Evolutionary conservation across 2,329 filamentous ascomycete genomes (phyloP), one percentile per base, ranked within the genome.

Genomic region (Ophiostoma pallidulum): DNA sequence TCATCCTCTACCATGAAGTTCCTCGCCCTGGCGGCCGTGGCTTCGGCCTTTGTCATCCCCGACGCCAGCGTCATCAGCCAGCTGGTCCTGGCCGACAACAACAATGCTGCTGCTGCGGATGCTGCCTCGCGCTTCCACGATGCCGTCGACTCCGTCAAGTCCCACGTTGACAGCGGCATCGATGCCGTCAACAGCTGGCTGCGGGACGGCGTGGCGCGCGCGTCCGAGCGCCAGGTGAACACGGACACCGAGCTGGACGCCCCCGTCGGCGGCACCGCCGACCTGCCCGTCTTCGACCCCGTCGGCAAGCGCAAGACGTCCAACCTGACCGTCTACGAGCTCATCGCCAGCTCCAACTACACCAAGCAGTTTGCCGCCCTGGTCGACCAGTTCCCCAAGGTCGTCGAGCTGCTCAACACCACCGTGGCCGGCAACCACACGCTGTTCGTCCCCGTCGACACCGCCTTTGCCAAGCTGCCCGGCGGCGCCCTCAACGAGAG

Each of bases 401-500:
- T 95, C 1, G 80, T 91, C 31, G 64, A 83, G 46, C 63, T 80
- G 4, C 75, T 96, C 24, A 92, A 94, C 66, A 76, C 77, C 58
- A 91, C 86, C n/a, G 26, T 26, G 3, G 29, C 10, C 14, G n/a
- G 32, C 19, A 90, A 91, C 63, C 78, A 83, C 59, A 95, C 90
- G 1, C 65, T 92, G 43, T 94, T 95, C 58, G 84, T 86, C 2
- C 90, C 90, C 0, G 80, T 77, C 1, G 79, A 95, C 61, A 68
- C 73, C 42, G 88, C 88, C 0, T 91, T 96, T 57, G 77, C 83
- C 52, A 68, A 74, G 55, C 64, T 80, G 20, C 52, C 52, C 18
- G 52, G 38, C 42, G 39, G 38, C 74, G 74, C 28, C 43, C 40
- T 71, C 62, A 58, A 68, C 47, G 62, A 71, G 80, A 86, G 66